Evolutionary conservation across 257 asterid genomes (phyloP).

Genomic region (Plectranthus barbatus): DNA sequence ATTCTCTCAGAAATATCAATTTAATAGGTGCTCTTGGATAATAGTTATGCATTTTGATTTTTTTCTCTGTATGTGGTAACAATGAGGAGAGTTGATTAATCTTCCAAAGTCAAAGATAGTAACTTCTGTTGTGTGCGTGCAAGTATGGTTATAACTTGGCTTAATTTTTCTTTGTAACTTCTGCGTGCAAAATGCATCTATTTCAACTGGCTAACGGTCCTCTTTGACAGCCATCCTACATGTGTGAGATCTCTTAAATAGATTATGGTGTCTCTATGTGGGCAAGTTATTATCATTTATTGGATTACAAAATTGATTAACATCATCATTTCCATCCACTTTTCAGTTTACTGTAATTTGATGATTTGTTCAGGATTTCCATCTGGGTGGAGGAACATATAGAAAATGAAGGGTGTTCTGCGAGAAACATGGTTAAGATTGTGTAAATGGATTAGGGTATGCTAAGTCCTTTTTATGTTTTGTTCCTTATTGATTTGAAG

Average conservation of each 20-base stretch:
- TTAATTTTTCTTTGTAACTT: not conserved
- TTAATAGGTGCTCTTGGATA: not conserved
- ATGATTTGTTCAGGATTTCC: not conserved
- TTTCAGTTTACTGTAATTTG: not conserved
- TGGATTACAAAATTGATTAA: not conserved
- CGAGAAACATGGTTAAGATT: conserved; percentile 42
- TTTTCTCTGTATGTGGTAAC: not conserved
- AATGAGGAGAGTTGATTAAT: not conserved
- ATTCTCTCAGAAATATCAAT: not conserved
- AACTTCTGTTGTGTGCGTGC: not conserved
- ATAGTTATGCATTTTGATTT: not conserved
- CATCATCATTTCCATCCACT: not conserved
- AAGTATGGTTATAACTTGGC: not conserved
- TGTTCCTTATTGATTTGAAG: not conserved
- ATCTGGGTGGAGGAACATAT: conserved; percentile 7
- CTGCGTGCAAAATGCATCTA: not conserved
- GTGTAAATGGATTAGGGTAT: conserved; percentile 43
- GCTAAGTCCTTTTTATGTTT: not conserved
- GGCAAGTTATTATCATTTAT: not conserved
- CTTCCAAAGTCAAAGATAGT: not conserved
- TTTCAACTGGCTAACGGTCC: not conserved
- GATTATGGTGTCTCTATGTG: not conserved
- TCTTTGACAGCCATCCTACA: not conserved
- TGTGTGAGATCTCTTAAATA: not conserved
- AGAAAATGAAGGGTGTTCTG: conserved; percentile 35